Conservation (phyloP, 148 eudicot species). For the Pouteria glomerata region DNA sequence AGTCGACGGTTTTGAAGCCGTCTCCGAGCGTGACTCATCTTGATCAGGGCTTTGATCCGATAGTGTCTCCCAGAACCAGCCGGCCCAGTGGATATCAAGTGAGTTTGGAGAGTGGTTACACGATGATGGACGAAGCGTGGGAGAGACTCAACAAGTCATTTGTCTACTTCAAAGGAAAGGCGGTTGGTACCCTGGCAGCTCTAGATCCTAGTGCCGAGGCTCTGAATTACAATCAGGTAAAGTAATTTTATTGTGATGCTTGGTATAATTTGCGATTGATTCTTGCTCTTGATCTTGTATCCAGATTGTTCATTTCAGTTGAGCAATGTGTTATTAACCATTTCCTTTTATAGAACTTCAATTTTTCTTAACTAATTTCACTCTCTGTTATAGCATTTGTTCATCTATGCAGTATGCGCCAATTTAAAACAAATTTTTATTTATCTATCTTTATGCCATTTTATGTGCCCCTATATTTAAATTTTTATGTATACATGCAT, state of each 20-base stretch:
- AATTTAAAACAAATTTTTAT: too few species aligned
- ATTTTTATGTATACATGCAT: too few species aligned
- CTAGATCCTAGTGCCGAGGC: slow-evolving; percentile 41
- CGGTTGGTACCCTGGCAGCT: slow-evolving; percentile 53
- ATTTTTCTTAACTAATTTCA: too few species aligned
- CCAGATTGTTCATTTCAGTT: background rate
- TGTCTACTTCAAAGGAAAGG: slow-evolving; percentile 28
- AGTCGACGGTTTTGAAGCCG: slow-evolving; percentile 3
- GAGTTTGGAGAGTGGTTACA: background rate
- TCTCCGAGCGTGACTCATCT: slow-evolving; percentile 13
- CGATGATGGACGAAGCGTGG: slow-evolving; percentile 56
- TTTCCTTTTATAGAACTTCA: background rate
- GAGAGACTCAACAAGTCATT: slow-evolving; percentile 31
- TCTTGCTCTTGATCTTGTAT: background rate
- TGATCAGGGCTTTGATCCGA: background rate
- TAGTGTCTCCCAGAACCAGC: background rate
- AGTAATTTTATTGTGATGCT: background rate
- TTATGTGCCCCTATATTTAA: too few species aligned
- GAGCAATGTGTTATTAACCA: background rate
- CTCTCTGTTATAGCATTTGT: too few species aligned
- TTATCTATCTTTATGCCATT: too few species aligned
- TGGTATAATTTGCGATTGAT: background rate
- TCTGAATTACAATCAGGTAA: slow-evolving; percentile 54
- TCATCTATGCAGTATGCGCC: too few species aligned
- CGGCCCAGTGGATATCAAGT: background rate